A percentile compares a stretch with the other conserved stretches of the same genome.
Evolutionary conservation across 495 filamentous ascomycete genomes (phyloP).

Genomic region (Podospora tetraspora): DNA sequence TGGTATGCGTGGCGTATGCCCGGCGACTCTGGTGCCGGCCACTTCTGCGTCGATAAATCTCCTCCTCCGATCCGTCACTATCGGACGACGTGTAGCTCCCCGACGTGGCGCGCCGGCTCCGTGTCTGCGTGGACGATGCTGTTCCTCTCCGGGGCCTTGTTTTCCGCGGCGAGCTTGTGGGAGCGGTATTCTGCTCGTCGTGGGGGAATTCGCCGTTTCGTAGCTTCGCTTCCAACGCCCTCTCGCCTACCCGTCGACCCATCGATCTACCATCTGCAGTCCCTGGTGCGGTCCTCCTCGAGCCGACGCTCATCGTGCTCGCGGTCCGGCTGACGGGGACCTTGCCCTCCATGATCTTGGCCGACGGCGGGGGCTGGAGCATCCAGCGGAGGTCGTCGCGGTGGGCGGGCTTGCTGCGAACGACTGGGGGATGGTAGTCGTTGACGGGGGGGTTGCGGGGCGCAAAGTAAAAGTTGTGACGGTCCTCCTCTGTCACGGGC

Average conservation of each 20-base stretch:
- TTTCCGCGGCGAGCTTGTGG: slow-evolving; percentile 19
- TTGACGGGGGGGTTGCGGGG: slow-evolving; percentile 76
- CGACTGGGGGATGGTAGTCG: slow-evolving; percentile 79
- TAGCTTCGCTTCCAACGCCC: slow-evolving; percentile 36
- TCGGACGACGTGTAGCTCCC: slow-evolving; percentile 27
- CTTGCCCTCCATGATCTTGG: slow-evolving; percentile 83
- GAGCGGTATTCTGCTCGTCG: slow-evolving; percentile 26
- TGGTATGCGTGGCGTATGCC: slow-evolving; percentile 14
- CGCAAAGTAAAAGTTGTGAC: slow-evolving; percentile 54
- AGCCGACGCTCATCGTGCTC: slow-evolving; percentile 32
- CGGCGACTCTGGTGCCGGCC: slow-evolving; percentile 23
- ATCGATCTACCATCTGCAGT: slow-evolving; percentile 24
- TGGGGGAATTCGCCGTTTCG: slow-evolving; percentile 31
- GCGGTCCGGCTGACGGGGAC: slow-evolving; percentile 50
- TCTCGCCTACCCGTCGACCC: slow-evolving; percentile 32
- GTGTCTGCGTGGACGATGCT: slow-evolving; percentile 28
- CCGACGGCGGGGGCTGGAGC: slow-evolving; percentile 79
- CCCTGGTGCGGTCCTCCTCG: slow-evolving; percentile 21
- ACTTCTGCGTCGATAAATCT: slow-evolving; percentile 15
- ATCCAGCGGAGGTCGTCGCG: slow-evolving; percentile 76
- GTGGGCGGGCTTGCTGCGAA: slow-evolving; percentile 63
- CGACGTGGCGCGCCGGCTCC: slow-evolving; percentile 24
- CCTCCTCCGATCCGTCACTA: slow-evolving; percentile 31
- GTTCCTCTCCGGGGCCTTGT: slow-evolving; percentile 24
- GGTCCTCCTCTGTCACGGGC: slow-evolving; percentile 38